Evolutionary conservation across 352 stramenopile genomes (phyloP), one percentile per base, ranked within the genome.

Genomic region (Globisporangium polare): DNA sequence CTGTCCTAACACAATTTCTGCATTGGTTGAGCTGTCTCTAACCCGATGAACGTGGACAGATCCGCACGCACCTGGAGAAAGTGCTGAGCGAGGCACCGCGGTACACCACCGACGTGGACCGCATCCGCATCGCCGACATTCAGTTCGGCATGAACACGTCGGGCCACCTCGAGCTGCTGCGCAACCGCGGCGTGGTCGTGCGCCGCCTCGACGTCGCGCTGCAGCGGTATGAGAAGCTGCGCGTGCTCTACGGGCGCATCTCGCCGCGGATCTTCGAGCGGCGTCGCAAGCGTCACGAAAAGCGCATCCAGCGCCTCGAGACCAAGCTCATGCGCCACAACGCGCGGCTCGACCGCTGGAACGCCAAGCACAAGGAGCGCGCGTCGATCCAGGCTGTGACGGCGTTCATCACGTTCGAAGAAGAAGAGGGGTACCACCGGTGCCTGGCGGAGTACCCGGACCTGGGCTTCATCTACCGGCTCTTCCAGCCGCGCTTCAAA

Each of bases 321-420:
- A 51, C 50, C 0, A 76, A 80, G 41, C 60, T 94, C 0, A 62
- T 71, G 20, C 66, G 59, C 0, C 77, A 86, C 17, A 82, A 85
- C 13, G n/a, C 39, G 9, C 60, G 65, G 17, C 64, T 85, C 24
- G 74, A 78, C 22, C 62, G 62, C 15, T 62, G 64, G 43, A 68
- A 78, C 31, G 47, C 54, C 29, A 65, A 29, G n/a, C 62, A 67
- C 35, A 58, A 61, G 17, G 12, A 60, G 18, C 55, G 46, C 1
- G 63, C 63, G 20, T 74, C 72, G 20, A 70, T 77, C 0, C 67
- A 80, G 35, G 86, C 81, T 0, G 83, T 92, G 22, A 94, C 83
- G 13, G 86, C 81, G 45, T 94, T 88, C 65, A 77, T 92, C 57
- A 94, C 86, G 22, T 94, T 94, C 59, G 83, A 94, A 61, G 80